Evolutionary conservation across 1,284 basidiomycete genomes (phyloP).

Genomic region (Fistulina hepatica): DNA sequence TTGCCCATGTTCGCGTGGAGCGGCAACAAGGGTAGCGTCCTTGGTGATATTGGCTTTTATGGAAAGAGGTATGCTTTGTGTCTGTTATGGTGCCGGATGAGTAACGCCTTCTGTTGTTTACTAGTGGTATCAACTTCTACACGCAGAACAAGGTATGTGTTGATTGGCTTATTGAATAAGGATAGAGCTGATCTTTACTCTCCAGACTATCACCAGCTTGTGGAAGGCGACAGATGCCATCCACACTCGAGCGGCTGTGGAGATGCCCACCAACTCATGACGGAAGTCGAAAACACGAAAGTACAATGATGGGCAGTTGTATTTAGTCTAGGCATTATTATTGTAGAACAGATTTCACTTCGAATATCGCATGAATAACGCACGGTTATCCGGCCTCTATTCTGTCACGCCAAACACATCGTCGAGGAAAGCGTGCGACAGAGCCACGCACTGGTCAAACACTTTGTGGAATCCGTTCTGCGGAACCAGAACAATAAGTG

Average conservation of each 20-base stretch:
- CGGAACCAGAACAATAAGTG: not conserved
- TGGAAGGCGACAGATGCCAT: conserved; percentile 79
- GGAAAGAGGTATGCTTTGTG: conserved; percentile 54
- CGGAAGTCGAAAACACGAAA: conserved; percentile 27
- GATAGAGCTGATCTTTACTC: not conserved
- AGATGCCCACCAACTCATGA: conserved; percentile 79
- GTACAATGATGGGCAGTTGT: too few relatives aligned
- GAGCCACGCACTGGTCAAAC: conserved; percentile 13
- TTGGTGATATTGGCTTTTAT: conserved; percentile 87
- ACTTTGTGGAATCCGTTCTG: conserved; percentile 26
- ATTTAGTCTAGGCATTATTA: too few relatives aligned
- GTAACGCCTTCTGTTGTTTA: conserved; percentile 5
- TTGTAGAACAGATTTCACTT: too few relatives aligned
- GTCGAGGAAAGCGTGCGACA: conserved; percentile 67
- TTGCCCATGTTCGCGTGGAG: conserved; percentile 86
- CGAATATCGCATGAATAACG: too few relatives aligned
- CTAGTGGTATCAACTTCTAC: conserved; percentile 79
- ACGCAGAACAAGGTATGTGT: conserved; percentile 70
- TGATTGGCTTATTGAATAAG: conserved; percentile 2
- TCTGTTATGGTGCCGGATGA: too few relatives aligned
- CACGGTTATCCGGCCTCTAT: too few relatives aligned
- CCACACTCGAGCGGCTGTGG: conserved; percentile 63
- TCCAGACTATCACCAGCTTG: conserved; percentile 68
- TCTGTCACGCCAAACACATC: conserved; percentile 34
- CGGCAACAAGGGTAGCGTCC: conserved; percentile 73